Percentiles rank a stretch among this genome's conserved stretches.
These are phyloP conservation scores for Aspergillus terreus DNA, from an alignment of 2,329 filamentous ascomycete species.

Conservation along the genomic window DNA sequence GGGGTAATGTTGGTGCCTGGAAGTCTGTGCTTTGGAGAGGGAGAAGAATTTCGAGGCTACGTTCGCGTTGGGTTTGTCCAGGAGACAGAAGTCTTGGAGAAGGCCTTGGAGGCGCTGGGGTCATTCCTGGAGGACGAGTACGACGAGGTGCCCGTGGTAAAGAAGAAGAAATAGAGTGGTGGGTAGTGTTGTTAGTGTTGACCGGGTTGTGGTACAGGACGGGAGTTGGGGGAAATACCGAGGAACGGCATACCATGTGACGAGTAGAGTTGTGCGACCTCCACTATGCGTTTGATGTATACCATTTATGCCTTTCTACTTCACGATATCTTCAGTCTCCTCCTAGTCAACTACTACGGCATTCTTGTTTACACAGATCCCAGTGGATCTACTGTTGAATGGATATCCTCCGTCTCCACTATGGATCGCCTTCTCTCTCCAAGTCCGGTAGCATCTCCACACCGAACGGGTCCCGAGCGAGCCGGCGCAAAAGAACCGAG, in stretches of 20 bases:
- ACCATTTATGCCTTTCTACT: no score
- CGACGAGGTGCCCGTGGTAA: conserved; percentile 46
- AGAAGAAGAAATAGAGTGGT: conserved; percentile 66
- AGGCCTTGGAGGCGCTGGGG: conserved; percentile 55
- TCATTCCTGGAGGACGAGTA: conserved; percentile 53
- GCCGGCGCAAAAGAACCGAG: no score
- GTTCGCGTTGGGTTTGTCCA: conserved; percentile 73
- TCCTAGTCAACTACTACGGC: no score
- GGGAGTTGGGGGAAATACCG: background rate
- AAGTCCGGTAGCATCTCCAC: no score
- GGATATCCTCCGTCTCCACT: no score
- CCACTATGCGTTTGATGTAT: no score
- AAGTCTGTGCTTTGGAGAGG: conserved; percentile 64
- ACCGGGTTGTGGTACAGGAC: no score
- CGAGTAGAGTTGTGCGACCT: background rate
- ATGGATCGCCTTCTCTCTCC: no score
- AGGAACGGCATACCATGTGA: background rate
- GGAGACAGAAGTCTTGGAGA: conserved; percentile 61
- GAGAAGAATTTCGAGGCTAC: conserved; percentile 64
- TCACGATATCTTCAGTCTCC: background rate
- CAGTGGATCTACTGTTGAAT: no score
- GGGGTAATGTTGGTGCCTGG: conserved; percentile 73
- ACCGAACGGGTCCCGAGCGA: no score
- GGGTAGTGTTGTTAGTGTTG: background rate
- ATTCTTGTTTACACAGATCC: no score